Conservation (phyloP, 139 green algal species). For the Medakamo hakoo region DNA sequence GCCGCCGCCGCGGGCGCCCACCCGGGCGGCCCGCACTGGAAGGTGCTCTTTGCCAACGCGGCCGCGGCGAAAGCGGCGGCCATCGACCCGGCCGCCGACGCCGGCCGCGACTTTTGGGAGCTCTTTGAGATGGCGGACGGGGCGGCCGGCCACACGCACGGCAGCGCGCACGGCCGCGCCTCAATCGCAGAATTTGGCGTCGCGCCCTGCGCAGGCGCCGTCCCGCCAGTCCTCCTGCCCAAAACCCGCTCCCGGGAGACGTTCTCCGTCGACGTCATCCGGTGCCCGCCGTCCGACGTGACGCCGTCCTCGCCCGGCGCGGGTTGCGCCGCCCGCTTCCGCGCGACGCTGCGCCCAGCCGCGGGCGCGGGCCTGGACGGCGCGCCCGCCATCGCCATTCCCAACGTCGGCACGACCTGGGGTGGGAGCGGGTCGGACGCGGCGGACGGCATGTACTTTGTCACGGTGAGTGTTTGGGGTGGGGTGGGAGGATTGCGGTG, state of each 20-base stretch:
- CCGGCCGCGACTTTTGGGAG: background rate
- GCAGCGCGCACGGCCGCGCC: no score
- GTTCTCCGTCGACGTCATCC: no score
- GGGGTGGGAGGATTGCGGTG: background rate
- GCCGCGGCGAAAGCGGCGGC: slow-evolving; percentile 26
- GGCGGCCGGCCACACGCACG: no score
- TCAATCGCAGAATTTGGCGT: no score
- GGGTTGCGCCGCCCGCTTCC: background rate
- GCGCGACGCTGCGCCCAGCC: background rate
- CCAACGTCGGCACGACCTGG: background rate
- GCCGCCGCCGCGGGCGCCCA: no score
- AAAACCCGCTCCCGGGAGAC: no score
- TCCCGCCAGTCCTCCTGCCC: no score
- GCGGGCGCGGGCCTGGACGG: background rate
- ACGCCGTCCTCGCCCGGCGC: background rate
- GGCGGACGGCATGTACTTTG: background rate
- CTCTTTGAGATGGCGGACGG: background rate
- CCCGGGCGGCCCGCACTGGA: slow-evolving; percentile 10
- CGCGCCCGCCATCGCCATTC: background rate
- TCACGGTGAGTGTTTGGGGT: background rate
- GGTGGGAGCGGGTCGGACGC: background rate
- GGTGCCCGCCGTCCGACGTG: no score
- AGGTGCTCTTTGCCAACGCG: slow-evolving; percentile 43
- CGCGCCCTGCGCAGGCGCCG: no score
- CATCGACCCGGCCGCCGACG: background rate